Base-by-base conservation (phyloP, 208 protist species). In the Crithidia bombi region DNA sequence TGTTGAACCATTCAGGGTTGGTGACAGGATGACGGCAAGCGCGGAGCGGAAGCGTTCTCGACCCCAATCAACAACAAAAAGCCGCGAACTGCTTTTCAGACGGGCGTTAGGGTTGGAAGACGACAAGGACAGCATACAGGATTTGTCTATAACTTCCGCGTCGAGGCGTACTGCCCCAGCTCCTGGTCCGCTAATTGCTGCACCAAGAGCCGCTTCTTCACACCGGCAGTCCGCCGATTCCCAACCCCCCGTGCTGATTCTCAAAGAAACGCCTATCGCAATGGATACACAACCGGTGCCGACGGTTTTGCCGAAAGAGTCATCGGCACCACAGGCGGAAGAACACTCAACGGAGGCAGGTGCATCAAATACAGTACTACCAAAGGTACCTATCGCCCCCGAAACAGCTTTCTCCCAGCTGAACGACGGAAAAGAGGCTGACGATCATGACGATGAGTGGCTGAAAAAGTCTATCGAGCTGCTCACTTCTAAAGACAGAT, bases 31-130 rank as follows among this genome's bases (percentile, higher is more conserved):
- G 28, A 66, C 67, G 3, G 56, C 43, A 41, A 73, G 57, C 25
- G 57, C 57, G 3, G 49, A 61, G 11, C 35, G 38, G 14, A 26
- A 23, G 39, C 44, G 67, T n/a, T 35, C 49, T 26, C 47, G 47
- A 6, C 52, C 38, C 1, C 41, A 73, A 59, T 65, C 57, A 1
- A 66, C 57, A 39, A 49, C 57, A 41, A 14, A 11, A 38, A 73
- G 57, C 12, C 26, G 67, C 11, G 67, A 65, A 23, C 49, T 73
- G 25, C 58, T 73, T 30, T 73, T 73, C 25, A n/a, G 33, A 44
- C 19, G 57, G 5, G 49, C 57, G 17, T 43, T 66, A n/a, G 57
- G 50, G 25, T 25, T 73, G 28, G 67, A 41, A n/a, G 49, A 66
- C 4, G 25, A 56, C 0, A 43, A 59, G 11, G 14, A 33, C 15